Percentiles rank a stretch among this genome's conserved stretches.
Evolutionary conservation across 176 grass and related monocot species (phyloP).

Genomic region (bread wheat (Triticum aestivum)): DNA sequence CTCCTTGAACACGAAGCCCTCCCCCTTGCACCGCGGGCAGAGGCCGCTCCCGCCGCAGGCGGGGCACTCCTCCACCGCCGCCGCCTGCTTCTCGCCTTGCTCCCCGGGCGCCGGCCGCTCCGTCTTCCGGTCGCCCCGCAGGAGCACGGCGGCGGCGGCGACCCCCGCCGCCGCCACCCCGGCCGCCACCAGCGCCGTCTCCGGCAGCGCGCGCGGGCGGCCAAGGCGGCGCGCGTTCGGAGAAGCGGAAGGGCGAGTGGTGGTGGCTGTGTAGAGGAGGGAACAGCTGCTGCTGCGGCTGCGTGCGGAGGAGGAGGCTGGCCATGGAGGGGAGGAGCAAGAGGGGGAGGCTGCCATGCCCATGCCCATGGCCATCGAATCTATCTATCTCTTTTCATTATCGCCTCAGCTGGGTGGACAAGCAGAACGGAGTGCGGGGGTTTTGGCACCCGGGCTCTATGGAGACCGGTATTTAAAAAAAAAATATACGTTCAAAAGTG

Average conservation of each 20-base stretch:
- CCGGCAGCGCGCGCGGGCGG: background rate
- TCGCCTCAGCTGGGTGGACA: background rate
- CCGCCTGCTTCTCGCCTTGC: background rate
- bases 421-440: no score
- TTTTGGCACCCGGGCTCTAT: no score
- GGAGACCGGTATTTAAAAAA: no score
- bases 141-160: slow-evolving; percentile 6
- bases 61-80: slow-evolving; percentile 9
- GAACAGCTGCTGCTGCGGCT: background rate
- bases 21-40: slow-evolving; percentile 49
- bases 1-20: slow-evolving; percentile 49
- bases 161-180: background rate
- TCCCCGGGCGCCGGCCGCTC: background rate
- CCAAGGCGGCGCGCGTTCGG: background rate
- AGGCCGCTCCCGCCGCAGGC: slow-evolving; percentile 51
- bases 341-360: background rate
- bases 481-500: no score
- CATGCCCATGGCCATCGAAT: background rate
- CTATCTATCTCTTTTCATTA: background rate
- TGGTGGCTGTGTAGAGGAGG: background rate
- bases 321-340: background rate
- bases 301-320: background rate
- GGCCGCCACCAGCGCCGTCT: slow-evolving; percentile 3
- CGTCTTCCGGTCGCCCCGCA: background rate
- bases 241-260: background rate